These are phyloP conservation scores for Fusarium hainanense DNA, from an alignment of 2,329 filamentous ascomycete species.

Conservation along the genomic window DNA sequence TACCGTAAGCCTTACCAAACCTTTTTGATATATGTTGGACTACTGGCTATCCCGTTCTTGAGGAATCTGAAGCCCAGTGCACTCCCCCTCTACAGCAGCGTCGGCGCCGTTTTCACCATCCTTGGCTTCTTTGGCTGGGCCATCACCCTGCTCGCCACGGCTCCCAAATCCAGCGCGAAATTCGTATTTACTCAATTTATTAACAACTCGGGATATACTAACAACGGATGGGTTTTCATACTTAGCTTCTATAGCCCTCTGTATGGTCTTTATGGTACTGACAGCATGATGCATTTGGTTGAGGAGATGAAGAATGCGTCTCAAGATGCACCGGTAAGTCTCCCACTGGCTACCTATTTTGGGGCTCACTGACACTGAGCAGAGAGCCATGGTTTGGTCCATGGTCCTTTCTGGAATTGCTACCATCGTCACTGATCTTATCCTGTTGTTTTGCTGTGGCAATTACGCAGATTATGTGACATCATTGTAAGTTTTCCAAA, in stretches of 20 bases:
- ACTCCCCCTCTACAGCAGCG: slow-evolving; percentile 15
- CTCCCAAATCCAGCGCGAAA: background rate
- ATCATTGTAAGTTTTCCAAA: background rate
- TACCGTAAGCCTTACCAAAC: slow-evolving; percentile 2
- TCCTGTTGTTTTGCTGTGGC: slow-evolving; percentile 12
- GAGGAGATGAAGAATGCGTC: slow-evolving; percentile 28
- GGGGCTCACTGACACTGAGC: background rate
- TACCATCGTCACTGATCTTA: slow-evolving; percentile 7
- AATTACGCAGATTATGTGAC: slow-evolving; percentile 5
- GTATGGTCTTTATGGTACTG: slow-evolving; percentile 17
- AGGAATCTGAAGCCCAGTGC: slow-evolving; percentile 17
- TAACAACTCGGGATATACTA: slow-evolving; percentile 20
- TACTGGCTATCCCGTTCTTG: background rate
- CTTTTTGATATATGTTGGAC: slow-evolving; percentile 7
- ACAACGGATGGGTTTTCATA: slow-evolving; percentile 17
- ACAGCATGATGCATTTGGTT: slow-evolving; percentile 26
- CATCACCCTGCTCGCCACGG: background rate
- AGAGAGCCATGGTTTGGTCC: slow-evolving; percentile 28
- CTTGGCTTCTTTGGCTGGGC: slow-evolving; percentile 26
- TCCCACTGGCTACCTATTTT: too few species aligned
- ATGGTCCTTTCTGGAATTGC: slow-evolving; percentile 19
- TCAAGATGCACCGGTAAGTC: slow-evolving; percentile 9
- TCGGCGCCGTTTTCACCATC: slow-evolving; percentile 18
- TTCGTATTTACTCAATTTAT: slow-evolving; percentile 20
- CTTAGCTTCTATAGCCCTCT: slow-evolving; percentile 14